These are phyloP conservation scores for Stylosanthes scabra DNA, from an alignment of 331 rosid genomes.

Conservation along the genomic window DNA sequence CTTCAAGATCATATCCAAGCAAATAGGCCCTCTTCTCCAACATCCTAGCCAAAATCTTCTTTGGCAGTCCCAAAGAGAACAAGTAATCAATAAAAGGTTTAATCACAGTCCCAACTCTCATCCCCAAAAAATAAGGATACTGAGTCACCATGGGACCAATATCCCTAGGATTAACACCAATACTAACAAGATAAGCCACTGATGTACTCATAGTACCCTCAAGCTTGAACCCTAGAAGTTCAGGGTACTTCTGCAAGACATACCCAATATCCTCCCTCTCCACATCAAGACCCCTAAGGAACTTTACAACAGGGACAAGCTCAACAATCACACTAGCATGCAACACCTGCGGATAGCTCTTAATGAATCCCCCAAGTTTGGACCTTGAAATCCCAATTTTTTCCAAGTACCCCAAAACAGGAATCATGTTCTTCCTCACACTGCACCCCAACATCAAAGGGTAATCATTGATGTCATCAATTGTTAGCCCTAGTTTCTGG, in stretches of 20 bases:
- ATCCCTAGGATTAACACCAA: constrained; percentile 85
- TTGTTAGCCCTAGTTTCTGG: constrained; percentile 64
- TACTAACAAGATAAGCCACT: constrained; percentile 83
- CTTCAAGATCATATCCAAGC: constrained; percentile 77
- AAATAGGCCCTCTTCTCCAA: constrained; percentile 83
- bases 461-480: constrained; percentile 77
- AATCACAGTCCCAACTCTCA: constrained; percentile 91
- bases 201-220: constrained; percentile 97
- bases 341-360: constrained; percentile 77
- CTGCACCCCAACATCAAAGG: constrained; percentile 84
- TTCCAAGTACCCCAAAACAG: constrained; percentile 81
- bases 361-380: constrained; percentile 76
- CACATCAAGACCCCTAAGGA: constrained; percentile 88
- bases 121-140: constrained; percentile 80
- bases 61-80: constrained; percentile 69
- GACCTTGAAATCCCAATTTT: constrained; percentile 78
- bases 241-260: constrained; percentile 84
- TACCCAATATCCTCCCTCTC: constrained; percentile 82
- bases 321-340: constrained; percentile 94
- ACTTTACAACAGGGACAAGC: constrained; percentile 83
- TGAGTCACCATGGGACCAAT: constrained; percentile 94
- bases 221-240: constrained; percentile 85
- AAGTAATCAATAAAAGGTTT: constrained; percentile 76
- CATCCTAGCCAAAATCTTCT: constrained; percentile 79
- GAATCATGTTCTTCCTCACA: constrained; percentile 77